Percentiles rank a stretch among this genome's conserved stretches.
phyloP scores from a whole-genome alignment of 2,329 filamentous ascomycete species.

The Leptographium wingfieldii region DNA sequence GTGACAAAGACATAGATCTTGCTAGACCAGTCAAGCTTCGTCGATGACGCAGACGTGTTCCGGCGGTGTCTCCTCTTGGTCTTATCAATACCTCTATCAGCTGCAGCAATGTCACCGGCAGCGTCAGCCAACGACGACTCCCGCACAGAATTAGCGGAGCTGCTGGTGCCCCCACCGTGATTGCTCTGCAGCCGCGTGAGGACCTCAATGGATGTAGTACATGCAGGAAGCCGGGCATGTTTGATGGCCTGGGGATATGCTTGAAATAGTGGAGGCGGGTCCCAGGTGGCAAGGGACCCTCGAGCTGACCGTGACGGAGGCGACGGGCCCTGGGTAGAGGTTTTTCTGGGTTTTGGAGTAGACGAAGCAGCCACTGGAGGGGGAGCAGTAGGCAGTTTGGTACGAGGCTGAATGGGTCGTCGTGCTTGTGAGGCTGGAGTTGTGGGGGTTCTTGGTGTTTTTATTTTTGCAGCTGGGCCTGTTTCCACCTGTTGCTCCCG shows the following conservation, averaged over 20 bases:
- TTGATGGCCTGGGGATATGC: slow-evolving; percentile 76
- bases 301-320: slow-evolving; percentile 11
- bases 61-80: slow-evolving; percentile 27
- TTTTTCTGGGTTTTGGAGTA: slow-evolving; percentile 15
- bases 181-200: slow-evolving; percentile 51
- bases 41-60: slow-evolving; percentile 25
- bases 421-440: neutral
- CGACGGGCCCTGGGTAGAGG: slow-evolving; percentile 13
- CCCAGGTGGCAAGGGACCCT: slow-evolving; percentile 37
- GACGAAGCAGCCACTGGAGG: neutral
- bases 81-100: slow-evolving; percentile 18
- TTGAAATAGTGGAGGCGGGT: slow-evolving; percentile 69
- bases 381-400: neutral
- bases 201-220: slow-evolving; percentile 53
- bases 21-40: slow-evolving; percentile 50
- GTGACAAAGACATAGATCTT: slow-evolving; percentile 63
- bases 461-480: neutral
- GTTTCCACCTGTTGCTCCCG: neutral
- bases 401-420: neutral
- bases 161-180: slow-evolving; percentile 27
- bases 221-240: slow-evolving; percentile 56
- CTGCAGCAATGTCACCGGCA: slow-evolving; percentile 14
- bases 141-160: neutral
- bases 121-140: slow-evolving; percentile 10
- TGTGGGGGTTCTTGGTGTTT: neutral